A percentile compares a stretch with the other conserved stretches of the same genome.
Evolutionary conservation across 2,329 filamentous ascomycete species (phyloP).

Genomic region (Zymoseptoria passerinii): DNA sequence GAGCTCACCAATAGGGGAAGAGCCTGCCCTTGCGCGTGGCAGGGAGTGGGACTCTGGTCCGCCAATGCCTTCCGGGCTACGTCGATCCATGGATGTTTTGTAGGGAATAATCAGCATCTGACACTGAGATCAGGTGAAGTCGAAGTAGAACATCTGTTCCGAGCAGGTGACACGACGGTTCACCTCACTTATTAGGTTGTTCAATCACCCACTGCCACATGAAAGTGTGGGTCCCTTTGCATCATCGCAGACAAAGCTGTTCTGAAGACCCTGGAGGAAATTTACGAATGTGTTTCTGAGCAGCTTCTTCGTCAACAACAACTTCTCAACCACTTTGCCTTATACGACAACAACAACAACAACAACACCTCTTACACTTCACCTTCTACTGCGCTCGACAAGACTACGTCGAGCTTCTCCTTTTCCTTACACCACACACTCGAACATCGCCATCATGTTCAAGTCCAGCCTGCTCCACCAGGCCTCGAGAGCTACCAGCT

Average conservation of each 20-base stretch:
- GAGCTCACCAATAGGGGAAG: neutral
- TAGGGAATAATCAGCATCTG: neutral
- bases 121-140: neutral
- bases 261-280: neutral
- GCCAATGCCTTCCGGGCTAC: neutral
- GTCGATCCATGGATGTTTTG: neutral
- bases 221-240: neutral
- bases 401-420: neutral
- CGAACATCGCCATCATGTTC: conserved; percentile 21
- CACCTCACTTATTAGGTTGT: too few relatives aligned
- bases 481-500: conserved; percentile 25
- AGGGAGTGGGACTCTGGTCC: neutral
- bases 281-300: neutral
- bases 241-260: neutral
- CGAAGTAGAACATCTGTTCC: neutral
- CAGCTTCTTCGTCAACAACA: neutral
- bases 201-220: neutral
- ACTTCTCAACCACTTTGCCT: neutral
- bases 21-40: neutral
- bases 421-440: neutral
- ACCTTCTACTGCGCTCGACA: neutral
- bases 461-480: conserved; percentile 27
- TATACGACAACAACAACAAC: neutral
- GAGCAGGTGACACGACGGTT: neutral
- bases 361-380: neutral